Evolutionary conservation across 1,139 yeast genomes (phyloP), one percentile per base, ranked within the genome.

Genomic region (Kodamaea suecica): DNA sequence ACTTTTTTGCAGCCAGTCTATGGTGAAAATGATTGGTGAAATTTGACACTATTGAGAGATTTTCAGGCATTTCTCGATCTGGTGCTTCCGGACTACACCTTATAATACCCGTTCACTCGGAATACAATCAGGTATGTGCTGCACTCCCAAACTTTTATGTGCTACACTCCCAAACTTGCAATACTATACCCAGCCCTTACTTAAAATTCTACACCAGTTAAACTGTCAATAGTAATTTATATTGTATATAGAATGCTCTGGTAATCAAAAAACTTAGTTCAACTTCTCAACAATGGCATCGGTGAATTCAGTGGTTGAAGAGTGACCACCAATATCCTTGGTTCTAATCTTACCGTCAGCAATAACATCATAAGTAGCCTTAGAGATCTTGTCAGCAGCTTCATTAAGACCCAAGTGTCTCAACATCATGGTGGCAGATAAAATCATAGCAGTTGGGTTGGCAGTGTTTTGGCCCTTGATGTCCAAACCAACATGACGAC

Each of bases 401-500:
- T 72, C 73, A 56, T 84, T 86, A 53, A 90, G 76, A 45, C 97
- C 97, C 60, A 90, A 77, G 67, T 90, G 97, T 73, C 96, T 85
- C 72, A 90, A 78, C 82, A 90, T 67, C 84, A 90, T 81, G 48
- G 90, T 69, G 35, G 95, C 78, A 41, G 95, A 86, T 59, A 90
- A 76, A 56, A 90, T 84, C 94, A 90, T 84, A 53, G 96, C 97
- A 45, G 97, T 87, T 65, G 98, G 98, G 80, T 92, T 92, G 49
- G 97, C 97, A 48, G 85, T 76, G 74, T 87, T 84, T 68, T 85
- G 80, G 60, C 95, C 97, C 74, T 86, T 77, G 63, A 92, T 85
- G 69, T 90, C 97, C 57, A 88, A 77, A 67, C 97, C 98, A 56
- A 90, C 97, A 73, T 92, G 98, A 77, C 97, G 85, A 73, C 97